A percentile compares a stretch with the other conserved stretches of the same genome.
These are phyloP conservation scores for Neolecta irregularis DNA, from an alignment of 1,139 yeast genomes.

Conservation along the genomic window DNA sequence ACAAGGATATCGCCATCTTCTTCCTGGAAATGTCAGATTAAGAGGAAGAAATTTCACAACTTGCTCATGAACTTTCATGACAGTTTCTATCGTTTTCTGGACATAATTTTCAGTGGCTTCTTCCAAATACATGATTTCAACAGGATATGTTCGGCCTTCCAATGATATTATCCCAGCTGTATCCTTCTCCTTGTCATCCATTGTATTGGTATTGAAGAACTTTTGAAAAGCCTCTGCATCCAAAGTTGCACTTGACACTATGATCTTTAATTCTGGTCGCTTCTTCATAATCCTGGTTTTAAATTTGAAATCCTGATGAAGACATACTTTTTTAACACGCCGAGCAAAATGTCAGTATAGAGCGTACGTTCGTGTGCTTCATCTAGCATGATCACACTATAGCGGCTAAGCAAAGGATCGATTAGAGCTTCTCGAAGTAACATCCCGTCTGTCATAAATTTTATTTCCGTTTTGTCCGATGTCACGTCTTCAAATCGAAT, in stretches of 20 bases:
- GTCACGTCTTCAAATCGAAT: slow-evolving; percentile 51
- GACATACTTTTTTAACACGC: slow-evolving; percentile 39
- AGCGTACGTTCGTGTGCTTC: slow-evolving; percentile 77
- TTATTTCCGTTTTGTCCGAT: slow-evolving; percentile 39
- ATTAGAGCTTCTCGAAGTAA: slow-evolving; percentile 52
- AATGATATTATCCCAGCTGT: slow-evolving; percentile 26
- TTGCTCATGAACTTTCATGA: slow-evolving; percentile 48
- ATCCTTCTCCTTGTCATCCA: too few species aligned
- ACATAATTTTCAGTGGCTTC: slow-evolving; percentile 67
- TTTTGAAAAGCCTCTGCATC: slow-evolving; percentile 37
- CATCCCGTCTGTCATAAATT: slow-evolving; percentile 68
- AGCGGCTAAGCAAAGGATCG: slow-evolving; percentile 47
- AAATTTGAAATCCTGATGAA: background rate
- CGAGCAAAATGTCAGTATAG: slow-evolving; percentile 62
- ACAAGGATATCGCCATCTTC: slow-evolving; percentile 66
- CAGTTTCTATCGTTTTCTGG: slow-evolving; percentile 57
- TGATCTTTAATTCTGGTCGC: slow-evolving; percentile 35
- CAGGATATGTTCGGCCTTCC: slow-evolving; percentile 59
- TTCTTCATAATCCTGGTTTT: slow-evolving; percentile 20
- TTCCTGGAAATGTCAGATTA: slow-evolving; percentile 39
- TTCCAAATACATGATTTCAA: slow-evolving; percentile 53
- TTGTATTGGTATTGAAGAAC: slow-evolving; percentile 26
- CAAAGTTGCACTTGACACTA: slow-evolving; percentile 40
- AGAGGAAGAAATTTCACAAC: slow-evolving; percentile 18
- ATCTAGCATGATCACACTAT: slow-evolving; percentile 65